Conservation (phyloP, 1,139 yeast genomes). For the Suhomyces bribrorum region DNA sequence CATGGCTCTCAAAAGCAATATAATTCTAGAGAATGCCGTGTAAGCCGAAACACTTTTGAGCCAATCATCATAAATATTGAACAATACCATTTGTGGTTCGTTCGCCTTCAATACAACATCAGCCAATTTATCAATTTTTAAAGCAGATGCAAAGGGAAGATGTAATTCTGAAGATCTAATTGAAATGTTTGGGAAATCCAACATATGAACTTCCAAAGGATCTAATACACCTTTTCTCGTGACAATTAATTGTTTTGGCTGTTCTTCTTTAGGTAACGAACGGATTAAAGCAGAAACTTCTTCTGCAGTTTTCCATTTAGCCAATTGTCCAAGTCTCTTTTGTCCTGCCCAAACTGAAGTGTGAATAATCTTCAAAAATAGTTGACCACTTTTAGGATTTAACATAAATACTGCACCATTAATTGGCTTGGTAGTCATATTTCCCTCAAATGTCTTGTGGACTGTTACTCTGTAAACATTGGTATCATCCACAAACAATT, state of each 20-base stretch:
- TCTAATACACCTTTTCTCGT: slow-evolving; percentile 90
- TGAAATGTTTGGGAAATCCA: slow-evolving; percentile 91
- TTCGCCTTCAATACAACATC: slow-evolving; percentile 82
- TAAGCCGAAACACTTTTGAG: slow-evolving; percentile 75
- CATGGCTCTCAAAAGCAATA: slow-evolving; percentile 76
- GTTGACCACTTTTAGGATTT: slow-evolving; percentile 87
- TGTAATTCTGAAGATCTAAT: slow-evolving; percentile 88
- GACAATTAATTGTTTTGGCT: slow-evolving; percentile 88
- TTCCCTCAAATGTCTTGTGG: slow-evolving; percentile 92
- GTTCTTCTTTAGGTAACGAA: slow-evolving; percentile 89
- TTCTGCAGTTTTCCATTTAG: slow-evolving; percentile 98
- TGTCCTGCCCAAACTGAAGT: slow-evolving; percentile 98
- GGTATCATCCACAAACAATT: slow-evolving; percentile 86
- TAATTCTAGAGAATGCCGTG: slow-evolving; percentile 89
- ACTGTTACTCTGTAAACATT: slow-evolving; percentile 94
- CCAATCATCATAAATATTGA: slow-evolving; percentile 96
- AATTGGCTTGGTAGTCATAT: slow-evolving; percentile 86
- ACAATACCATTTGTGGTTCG: slow-evolving; percentile 90
- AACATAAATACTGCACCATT: slow-evolving; percentile 91
- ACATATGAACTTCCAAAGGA: slow-evolving; percentile 95
- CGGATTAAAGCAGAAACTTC: slow-evolving; percentile 91
- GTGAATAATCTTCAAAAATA: slow-evolving; percentile 85
- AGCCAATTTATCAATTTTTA: slow-evolving; percentile 78
- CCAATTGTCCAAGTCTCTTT: slow-evolving; percentile 87
- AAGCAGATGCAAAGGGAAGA: slow-evolving; percentile 85